A percentile compares a stretch with the other conserved stretches of the same genome.
Conservation (phyloP, 2,329 filamentous ascomycete genomes). For the Penicillium sp. region DNA sequence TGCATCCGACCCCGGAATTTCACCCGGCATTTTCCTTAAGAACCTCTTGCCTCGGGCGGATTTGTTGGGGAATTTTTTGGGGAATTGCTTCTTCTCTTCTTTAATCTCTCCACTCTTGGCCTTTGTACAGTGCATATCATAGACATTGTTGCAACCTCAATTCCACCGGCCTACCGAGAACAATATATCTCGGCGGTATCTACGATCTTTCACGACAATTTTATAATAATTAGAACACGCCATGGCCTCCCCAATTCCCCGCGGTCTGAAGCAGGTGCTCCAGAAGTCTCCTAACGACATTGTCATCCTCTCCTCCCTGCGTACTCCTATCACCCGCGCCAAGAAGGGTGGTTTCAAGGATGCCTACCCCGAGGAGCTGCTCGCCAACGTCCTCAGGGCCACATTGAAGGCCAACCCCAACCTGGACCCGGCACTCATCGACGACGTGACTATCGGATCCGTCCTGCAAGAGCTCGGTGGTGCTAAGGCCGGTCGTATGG, state of each 20-base stretch:
- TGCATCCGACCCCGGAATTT: slow-evolving; percentile 33
- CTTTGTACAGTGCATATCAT: neutral
- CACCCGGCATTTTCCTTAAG: slow-evolving; percentile 44
- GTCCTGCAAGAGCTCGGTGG: slow-evolving; percentile 90
- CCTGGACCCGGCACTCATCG: slow-evolving; percentile 66
- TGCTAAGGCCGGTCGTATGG: slow-evolving; percentile 87
- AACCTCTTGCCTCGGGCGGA: slow-evolving; percentile 14
- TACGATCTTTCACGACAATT: neutral
- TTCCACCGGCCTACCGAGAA: neutral
- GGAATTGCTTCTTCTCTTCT: slow-evolving; percentile 6
- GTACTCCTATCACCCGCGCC: slow-evolving; percentile 80
- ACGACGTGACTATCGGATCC: slow-evolving; percentile 84
- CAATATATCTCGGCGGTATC: neutral
- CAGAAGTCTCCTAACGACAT: slow-evolving; percentile 77
- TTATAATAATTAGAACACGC: neutral
- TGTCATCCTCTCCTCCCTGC: slow-evolving; percentile 86
- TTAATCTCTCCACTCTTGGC: neutral
- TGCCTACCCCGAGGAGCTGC: slow-evolving; percentile 86
- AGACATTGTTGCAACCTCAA: neutral
- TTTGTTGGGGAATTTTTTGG: slow-evolving; percentile 5
- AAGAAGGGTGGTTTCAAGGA: slow-evolving; percentile 83
- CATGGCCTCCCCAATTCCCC: slow-evolving; percentile 54
- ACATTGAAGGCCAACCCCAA: slow-evolving; percentile 72
- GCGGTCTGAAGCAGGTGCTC: slow-evolving; percentile 74
- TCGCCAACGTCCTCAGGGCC: slow-evolving; percentile 62